Conservation (phyloP, 139 green algal genomes). For the Closterium sp. region DNA sequence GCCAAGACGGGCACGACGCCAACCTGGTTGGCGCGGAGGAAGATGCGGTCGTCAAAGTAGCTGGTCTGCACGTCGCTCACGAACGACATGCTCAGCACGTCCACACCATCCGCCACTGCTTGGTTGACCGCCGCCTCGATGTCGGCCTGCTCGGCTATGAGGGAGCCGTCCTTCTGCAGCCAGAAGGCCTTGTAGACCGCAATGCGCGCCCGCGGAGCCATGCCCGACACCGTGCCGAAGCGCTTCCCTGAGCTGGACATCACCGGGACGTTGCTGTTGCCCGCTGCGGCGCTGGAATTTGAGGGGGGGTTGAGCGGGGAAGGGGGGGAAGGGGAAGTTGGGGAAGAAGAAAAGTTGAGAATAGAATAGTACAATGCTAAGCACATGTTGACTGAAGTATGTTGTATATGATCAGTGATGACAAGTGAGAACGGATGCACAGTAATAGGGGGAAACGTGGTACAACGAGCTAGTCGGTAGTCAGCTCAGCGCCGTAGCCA, state of each 20-base stretch:
- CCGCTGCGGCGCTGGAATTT: background rate
- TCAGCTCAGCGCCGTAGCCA: too few relatives aligned
- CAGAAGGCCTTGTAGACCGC: slow-evolving; percentile 2
- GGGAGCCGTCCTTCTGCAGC: background rate
- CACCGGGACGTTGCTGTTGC: background rate
- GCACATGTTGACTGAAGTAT: too few relatives aligned
- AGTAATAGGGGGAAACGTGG: too few relatives aligned
- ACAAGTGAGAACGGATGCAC: too few relatives aligned
- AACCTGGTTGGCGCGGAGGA: background rate
- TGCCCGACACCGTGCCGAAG: slow-evolving; percentile 5
- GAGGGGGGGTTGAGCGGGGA: too few relatives aligned
- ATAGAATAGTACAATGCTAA: too few relatives aligned
- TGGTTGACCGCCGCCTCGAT: background rate
- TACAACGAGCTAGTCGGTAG: too few relatives aligned
- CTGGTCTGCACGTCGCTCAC: background rate
- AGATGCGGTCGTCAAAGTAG: background rate
- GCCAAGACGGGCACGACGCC: slow-evolving; percentile 9
- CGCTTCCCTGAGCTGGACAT: background rate
- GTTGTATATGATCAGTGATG: too few relatives aligned
- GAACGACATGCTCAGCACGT: slow-evolving; percentile 4
- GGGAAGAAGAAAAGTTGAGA: too few relatives aligned
- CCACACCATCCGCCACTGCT: background rate
- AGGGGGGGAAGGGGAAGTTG: background rate
- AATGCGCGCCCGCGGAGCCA: background rate
- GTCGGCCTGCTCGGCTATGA: background rate